Evolutionary conservation across 345 rosid species (phyloP), one percentile per base, ranked within the genome.

Genomic region (Syzygium jambos): DNA sequence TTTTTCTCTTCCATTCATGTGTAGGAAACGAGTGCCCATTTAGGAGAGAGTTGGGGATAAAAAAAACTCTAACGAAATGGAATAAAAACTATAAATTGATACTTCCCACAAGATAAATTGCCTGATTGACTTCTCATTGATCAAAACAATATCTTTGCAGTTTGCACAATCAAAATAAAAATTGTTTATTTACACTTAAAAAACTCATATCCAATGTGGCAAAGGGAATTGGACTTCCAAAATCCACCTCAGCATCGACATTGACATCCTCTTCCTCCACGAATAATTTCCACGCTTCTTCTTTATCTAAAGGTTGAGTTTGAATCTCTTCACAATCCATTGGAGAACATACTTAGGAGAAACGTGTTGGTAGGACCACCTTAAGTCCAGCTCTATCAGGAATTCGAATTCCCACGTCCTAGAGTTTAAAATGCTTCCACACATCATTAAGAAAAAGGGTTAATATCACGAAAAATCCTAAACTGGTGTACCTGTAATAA

Each of bases 181-280:
- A 63, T 9, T 86, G 21, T 52, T 38, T 43, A 22, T 56, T 5
- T 56, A 10, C 29, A 54, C 88, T n/a, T 16, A 52, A 13, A n/a
- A 84, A 11, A 15, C 85, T 88, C 55, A 27, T 4, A 10, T 54
- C 59, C 89, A 4, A 89, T 43, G 85, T 0, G 92, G 92, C 19
- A 92, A 30, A 43, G 46, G 46, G 46, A 6, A 43, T 43, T 43
- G 46, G 46, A 5, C 46, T 43, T 43, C 46, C 46, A 5, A 43
- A 43, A 43, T 43, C 46, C 46, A 22, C 92, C 86, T 11, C 2
- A 88, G 77, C 92, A 90, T 80, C 86, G 51, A 3, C 46, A 23
- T 13, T 0, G 34, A 19, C 8, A 43, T 6, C 34, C n/a, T n/a
- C 61, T 52, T 11, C 29, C 29, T 27, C 34, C 30, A 11, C 6